A percentile compares a stretch with the other conserved stretches of the same genome.
These are phyloP conservation scores for Clarireedia sp. DNA, from an alignment of 2,329 filamentous ascomycete species.

Conservation along the genomic window DNA sequence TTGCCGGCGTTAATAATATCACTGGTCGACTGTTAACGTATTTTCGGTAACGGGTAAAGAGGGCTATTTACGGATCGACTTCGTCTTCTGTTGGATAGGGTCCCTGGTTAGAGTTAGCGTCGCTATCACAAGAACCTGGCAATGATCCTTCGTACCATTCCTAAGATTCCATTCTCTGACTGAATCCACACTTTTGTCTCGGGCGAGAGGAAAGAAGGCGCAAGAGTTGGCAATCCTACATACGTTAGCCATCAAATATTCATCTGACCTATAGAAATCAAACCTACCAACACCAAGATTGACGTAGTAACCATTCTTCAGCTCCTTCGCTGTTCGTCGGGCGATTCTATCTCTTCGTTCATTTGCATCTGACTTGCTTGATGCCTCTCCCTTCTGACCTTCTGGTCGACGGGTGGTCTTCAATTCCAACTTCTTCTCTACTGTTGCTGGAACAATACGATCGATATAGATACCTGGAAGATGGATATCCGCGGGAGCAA, in stretches of 20 bases:
- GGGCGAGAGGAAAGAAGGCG: constrained; percentile 64
- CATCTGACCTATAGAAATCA: neutral
- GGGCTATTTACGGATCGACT: constrained; percentile 47
- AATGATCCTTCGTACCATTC: constrained; percentile 41
- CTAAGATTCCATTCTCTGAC: constrained; percentile 78
- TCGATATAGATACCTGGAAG: constrained; percentile 77
- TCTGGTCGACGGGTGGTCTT: constrained; percentile 48
- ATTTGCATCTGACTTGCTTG: constrained; percentile 38
- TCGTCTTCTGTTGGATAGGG: constrained; percentile 65
- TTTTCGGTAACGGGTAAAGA: too few relatives aligned
- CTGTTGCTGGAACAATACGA: constrained; percentile 66
- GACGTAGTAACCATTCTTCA: constrained; percentile 70
- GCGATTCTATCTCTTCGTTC: constrained; percentile 64
- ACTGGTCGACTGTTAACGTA: neutral
- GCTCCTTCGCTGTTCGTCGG: constrained; percentile 67
- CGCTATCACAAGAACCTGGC: too few relatives aligned
- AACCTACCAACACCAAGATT: constrained; percentile 65
- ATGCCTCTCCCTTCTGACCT: constrained; percentile 74
- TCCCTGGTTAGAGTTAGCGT: constrained; percentile 34
- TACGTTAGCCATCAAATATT: constrained; percentile 36
- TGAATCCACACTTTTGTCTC: constrained; percentile 72
- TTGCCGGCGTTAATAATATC: constrained; percentile 83
- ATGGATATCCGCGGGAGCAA: constrained; percentile 66
- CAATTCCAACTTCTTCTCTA: constrained; percentile 63
- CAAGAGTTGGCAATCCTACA: constrained; percentile 76